Evolutionary conservation across 805 yeast species (phyloP).

Genomic region (Hyphopichia homilentoma): DNA sequence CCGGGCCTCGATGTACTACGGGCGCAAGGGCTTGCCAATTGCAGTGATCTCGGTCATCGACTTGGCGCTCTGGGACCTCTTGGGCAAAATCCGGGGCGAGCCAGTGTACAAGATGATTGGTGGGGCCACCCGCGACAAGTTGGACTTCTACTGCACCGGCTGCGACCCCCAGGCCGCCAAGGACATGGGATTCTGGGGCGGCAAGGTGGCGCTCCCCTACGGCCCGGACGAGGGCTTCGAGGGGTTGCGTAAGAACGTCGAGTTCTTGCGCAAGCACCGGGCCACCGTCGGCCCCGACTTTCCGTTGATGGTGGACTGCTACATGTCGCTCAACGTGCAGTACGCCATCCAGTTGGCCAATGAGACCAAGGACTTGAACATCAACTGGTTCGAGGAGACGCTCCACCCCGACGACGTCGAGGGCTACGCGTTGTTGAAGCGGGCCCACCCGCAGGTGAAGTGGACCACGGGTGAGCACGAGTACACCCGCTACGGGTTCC

Average conservation of each 20-base stretch:
- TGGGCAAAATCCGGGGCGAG: constrained; percentile 47
- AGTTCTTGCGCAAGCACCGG: constrained; percentile 41
- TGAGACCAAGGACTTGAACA: constrained; percentile 42
- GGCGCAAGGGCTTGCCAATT: constrained; percentile 46
- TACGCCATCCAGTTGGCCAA: constrained; percentile 43
- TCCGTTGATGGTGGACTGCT: constrained; percentile 53
- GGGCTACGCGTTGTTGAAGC: constrained; percentile 43
- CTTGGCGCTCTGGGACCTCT: constrained; percentile 48
- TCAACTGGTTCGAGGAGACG: constrained; percentile 53
- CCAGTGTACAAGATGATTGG: constrained; percentile 52
- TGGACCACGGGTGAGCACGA: constrained; percentile 55
- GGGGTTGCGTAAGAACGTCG: constrained; percentile 44
- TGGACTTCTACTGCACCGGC: constrained; percentile 50
- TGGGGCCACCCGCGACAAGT: constrained; percentile 43
- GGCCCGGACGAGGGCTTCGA: constrained; percentile 50
- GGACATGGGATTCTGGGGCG: constrained; percentile 51
- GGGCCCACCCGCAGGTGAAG: constrained; percentile 45
- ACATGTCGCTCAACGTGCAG: constrained; percentile 48
- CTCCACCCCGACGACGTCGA: constrained; percentile 51
- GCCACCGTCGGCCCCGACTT: constrained; percentile 47
- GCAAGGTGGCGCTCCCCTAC: constrained; percentile 48
- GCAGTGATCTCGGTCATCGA: constrained; percentile 48
- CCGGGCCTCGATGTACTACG: constrained; percentile 49
- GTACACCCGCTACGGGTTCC: constrained; percentile 48
- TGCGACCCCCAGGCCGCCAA: constrained; percentile 46